Percentiles rank a stretch among this genome's conserved stretches.
Conservation (phyloP, 805 yeast genomes). For the Zygosaccharomyces lentus region DNA sequence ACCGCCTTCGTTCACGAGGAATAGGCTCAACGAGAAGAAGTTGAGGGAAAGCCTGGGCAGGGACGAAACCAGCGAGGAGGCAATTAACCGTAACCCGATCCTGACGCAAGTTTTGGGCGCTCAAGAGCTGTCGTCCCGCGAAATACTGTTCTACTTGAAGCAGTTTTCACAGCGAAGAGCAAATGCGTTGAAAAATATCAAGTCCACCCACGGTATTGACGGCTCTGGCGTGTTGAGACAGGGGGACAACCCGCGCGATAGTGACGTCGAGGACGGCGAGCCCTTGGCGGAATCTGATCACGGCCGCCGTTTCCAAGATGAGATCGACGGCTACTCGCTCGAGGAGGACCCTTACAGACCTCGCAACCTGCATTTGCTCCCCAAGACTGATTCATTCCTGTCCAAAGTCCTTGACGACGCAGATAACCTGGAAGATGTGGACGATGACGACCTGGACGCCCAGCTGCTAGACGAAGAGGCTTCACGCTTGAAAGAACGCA, state of each 20-base stretch:
- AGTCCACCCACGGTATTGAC: conserved; percentile 33
- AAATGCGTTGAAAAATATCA: conserved; percentile 23
- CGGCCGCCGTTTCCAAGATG: conserved; percentile 27
- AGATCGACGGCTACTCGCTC: conserved; percentile 35
- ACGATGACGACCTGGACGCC: conserved; percentile 71
- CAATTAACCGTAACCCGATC: conserved; percentile 41
- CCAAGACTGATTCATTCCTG: conserved; percentile 54
- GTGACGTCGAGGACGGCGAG: conserved; percentile 13
- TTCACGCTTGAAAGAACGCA: conserved; percentile 64
- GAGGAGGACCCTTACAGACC: conserved; percentile 46
- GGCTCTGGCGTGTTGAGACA: conserved; percentile 22
- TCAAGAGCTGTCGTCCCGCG: conserved; percentile 43
- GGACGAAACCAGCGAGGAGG: conserved; percentile 38
- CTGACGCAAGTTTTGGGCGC: conserved; percentile 43
- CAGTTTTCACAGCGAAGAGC: conserved; percentile 33
- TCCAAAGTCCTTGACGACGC: conserved; percentile 54
- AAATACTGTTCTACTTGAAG: conserved; percentile 38
- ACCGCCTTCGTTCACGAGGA: conserved; percentile 80
- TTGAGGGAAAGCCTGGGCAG: conserved; percentile 35
- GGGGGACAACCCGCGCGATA: conserved; percentile 12
- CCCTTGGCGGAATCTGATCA: conserved; percentile 16
- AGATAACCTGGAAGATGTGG: conserved; percentile 66
- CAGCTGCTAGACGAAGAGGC: conserved; percentile 67
- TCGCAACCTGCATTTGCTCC: conserved; percentile 51
- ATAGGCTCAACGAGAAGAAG: conserved; percentile 49